Evolutionary conservation across 305 asterid genomes (phyloP), one percentile per base, ranked within the genome.

Genomic region (Solanum hybrid): DNA sequence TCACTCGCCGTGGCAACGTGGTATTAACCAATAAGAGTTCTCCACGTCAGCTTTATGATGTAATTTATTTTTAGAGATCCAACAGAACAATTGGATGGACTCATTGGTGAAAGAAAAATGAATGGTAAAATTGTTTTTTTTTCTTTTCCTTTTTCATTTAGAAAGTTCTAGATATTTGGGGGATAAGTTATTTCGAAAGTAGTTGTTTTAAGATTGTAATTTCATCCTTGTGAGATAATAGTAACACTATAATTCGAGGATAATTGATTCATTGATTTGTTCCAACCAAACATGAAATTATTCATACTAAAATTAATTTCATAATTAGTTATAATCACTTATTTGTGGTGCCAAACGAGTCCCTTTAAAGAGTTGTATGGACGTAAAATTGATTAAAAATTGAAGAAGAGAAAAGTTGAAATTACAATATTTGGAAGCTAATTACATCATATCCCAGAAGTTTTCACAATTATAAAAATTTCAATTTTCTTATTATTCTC

Each of bases 1-100:
- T 34, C 32, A 10, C 31, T n/a, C 20, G 75, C 89, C 45, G 80
- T 75, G 87, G 61, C 79, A 6, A 86, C 89, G 91, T 89, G 91
- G 88, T 89, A 73, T 24, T 36, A 31, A 39, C 91, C 89, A 89
- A 89, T 89, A 0, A 57, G 27, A 10, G 12, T 1, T 17, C 14
- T 41, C 31, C 91, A 89, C 83, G 89, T 89, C 79, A 61, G 78
- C 88, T 85, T 61, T 32, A 32, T 57, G 88, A 85, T 85, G 88
- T 85, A 57, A 31, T 85, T 31, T 36, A 73, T n/a, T 85, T 84
- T 84, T n/a, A 57, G 22, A 32, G 88, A 85, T 85, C 88, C 45
- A 85, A 85, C 88, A 32, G 7, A 57, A 57, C 10, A 6, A 32
- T 65, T 51, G n/a, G 88, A 31, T 51, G n/a, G 88, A 31, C 45